Evolutionary conservation across 176 grass and related monocot species (phyloP).

Genomic region (Cymbopogon citratus): DNA sequence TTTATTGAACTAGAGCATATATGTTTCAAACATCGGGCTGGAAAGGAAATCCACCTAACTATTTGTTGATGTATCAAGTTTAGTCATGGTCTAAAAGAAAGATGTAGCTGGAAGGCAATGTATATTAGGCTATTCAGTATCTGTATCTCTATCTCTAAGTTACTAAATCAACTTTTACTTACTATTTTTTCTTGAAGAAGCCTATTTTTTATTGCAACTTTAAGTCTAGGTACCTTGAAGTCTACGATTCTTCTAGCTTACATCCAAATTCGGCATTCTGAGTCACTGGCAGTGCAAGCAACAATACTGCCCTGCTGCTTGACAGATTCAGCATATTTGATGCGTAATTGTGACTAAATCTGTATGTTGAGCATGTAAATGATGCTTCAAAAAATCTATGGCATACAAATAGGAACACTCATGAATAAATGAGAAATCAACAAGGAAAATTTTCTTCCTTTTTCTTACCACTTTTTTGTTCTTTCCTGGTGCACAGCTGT

Average conservation of each 20-base stretch:
- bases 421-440: background rate
- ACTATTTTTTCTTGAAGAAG: background rate
- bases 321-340: slow-evolving; percentile 4
- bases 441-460: background rate
- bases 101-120: background rate
- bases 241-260: background rate
- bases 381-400: background rate
- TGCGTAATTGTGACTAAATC: slow-evolving; percentile 22
- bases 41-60: background rate
- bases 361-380: slow-evolving; percentile 23
- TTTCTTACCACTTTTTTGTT: slow-evolving; percentile 1
- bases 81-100: background rate
- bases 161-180: background rate
- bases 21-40: background rate
- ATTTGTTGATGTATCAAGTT: background rate
- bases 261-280: background rate
- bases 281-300: background rate
- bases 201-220: background rate
- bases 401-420: background rate
- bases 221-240: background rate
- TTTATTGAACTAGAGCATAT: background rate
- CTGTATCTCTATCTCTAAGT: background rate
- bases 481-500: background rate
- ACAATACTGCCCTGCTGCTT: background rate
- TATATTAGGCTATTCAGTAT: background rate